Evolutionary conservation across 2,329 filamentous ascomycete genomes (phyloP).

Genomic region (Diaporthe aspalathi): DNA sequence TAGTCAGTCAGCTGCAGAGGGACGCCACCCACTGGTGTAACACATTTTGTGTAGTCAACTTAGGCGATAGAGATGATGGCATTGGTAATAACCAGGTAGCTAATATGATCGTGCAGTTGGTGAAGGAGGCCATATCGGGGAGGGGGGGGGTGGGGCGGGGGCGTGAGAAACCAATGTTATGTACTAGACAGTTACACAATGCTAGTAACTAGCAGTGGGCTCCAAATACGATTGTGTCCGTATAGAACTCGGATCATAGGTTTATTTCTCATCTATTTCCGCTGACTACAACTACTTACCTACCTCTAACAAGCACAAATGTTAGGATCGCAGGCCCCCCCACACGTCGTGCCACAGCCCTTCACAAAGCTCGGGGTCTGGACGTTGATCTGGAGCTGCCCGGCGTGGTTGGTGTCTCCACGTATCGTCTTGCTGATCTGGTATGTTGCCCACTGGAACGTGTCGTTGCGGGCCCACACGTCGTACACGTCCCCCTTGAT

Average conservation of each 20-base stretch:
- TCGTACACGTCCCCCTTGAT: conserved; percentile 17
- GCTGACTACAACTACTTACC: background rate
- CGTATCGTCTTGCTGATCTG: conserved; percentile 23
- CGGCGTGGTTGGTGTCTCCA: conserved; percentile 16
- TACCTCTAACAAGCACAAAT: conserved; percentile 27
- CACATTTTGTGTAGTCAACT: too few species aligned
- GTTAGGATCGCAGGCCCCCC: conserved; percentile 28
- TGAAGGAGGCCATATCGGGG: too few species aligned
- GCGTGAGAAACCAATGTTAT: too few species aligned
- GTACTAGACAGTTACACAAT: too few species aligned
- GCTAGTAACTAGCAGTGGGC: too few species aligned
- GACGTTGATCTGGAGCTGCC: conserved; percentile 24
- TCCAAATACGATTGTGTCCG: background rate
- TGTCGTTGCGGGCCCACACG: background rate
- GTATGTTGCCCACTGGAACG: conserved; percentile 24
- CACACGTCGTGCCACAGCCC: conserved; percentile 30
- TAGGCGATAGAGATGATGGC: too few species aligned
- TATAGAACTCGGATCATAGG: background rate
- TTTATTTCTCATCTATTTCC: background rate
- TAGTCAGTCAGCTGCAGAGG: too few species aligned
- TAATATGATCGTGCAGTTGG: too few species aligned
- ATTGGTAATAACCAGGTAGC: too few species aligned
- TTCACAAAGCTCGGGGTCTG: conserved; percentile 29
- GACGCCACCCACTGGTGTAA: too few species aligned
- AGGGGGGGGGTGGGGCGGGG: too few species aligned